phyloP scores from a whole-genome alignment of 345 rosid species.

The Corchorus capsularis region DNA sequence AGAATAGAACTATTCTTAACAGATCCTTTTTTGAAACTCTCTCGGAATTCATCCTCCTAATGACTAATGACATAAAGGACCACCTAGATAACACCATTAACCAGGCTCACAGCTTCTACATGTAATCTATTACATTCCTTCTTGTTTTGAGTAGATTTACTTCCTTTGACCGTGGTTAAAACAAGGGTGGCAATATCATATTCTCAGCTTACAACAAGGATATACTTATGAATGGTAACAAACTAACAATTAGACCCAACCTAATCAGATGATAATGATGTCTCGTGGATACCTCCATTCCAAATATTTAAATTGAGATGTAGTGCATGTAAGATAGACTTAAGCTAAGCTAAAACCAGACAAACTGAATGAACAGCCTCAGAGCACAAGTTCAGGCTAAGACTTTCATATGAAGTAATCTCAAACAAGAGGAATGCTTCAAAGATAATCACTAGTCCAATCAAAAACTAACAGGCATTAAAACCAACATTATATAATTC shows the following conservation, averaged over 20 bases:
- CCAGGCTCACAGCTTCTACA: not conserved
- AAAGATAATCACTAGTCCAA: constrained; percentile 2
- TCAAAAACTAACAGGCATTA: not conserved
- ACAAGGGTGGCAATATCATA: not conserved
- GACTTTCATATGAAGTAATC: not conserved
- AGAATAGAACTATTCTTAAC: not conserved
- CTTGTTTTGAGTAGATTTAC: constrained; percentile 9
- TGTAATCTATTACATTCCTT: not conserved
- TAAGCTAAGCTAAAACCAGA: not conserved
- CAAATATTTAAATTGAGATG: not conserved
- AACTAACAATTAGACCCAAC: not conserved
- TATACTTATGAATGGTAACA: not conserved
- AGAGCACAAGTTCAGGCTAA: not conserved
- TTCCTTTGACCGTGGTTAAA: constrained; percentile 3
- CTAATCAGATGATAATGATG: not conserved
- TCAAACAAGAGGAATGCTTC: constrained; percentile 1
- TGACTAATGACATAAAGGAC: not conserved
- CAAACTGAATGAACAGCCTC: not conserved
- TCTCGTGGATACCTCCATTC: not conserved
- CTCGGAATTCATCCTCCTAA: not conserved
- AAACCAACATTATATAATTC: not conserved
- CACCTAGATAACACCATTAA: not conserved
- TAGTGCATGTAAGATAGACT: not conserved
- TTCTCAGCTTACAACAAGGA: not conserved
- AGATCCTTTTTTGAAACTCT: not conserved